Conservation (phyloP, 768 basidiomycete species). For the Dentipellis sp. region DNA sequence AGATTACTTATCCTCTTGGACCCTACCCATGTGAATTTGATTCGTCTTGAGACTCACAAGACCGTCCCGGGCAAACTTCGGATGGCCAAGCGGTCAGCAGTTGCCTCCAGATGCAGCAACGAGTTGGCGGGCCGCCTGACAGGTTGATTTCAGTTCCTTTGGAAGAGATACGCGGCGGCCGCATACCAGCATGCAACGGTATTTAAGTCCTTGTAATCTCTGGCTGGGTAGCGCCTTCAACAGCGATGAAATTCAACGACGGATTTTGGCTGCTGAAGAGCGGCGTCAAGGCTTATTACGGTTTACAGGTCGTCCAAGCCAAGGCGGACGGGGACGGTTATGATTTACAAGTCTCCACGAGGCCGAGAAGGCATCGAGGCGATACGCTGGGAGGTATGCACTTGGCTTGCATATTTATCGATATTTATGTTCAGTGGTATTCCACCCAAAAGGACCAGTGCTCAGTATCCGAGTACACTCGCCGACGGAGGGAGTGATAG, state of each 20-base stretch:
- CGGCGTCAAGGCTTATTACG: constrained; percentile 52
- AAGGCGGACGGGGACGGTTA: constrained; percentile 36
- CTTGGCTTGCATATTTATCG: constrained; percentile 2
- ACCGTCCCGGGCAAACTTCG: too few species aligned
- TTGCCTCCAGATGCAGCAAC: too few species aligned
- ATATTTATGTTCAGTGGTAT: constrained; percentile 12
- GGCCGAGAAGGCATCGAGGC: constrained; percentile 51
- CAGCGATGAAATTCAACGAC: constrained; percentile 61
- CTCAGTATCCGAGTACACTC: constrained; percentile 42
- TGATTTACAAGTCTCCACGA: constrained; percentile 51
- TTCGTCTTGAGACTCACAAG: too few species aligned
- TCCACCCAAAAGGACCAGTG: constrained; percentile 32
- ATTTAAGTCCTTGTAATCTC: too few species aligned
- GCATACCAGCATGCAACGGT: too few species aligned
- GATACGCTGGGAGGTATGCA: constrained; percentile 47
- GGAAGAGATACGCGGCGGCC: neutral
- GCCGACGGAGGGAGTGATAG: constrained; percentile 46
- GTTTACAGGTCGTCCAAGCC: constrained; percentile 49
- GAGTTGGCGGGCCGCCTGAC: neutral
- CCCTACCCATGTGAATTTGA: too few species aligned
- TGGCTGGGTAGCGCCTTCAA: neutral
- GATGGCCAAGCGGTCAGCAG: too few species aligned
- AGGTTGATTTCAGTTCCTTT: neutral
- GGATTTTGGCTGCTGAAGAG: constrained; percentile 62
- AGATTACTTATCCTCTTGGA: too few species aligned